A percentile compares a stretch with the other conserved stretches of the same genome.
phyloP scores from a whole-genome alignment of 306 rosid genomes.

The Cucumis cinereus region DNA sequence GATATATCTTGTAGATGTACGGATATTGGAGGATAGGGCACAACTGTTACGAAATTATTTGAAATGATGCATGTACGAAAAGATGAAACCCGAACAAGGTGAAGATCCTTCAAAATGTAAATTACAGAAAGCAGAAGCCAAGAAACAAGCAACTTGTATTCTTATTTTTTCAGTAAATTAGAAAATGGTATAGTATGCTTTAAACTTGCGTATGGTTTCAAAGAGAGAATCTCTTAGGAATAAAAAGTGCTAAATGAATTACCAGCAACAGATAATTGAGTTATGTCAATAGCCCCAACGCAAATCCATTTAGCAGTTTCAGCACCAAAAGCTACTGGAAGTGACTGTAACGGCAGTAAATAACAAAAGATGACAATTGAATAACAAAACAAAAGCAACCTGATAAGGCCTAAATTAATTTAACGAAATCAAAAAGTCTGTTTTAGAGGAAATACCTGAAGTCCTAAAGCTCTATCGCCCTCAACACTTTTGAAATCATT shows the following conservation, averaged over 20 bases:
- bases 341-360: constrained; percentile 51
- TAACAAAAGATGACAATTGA: neutral
- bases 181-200: neutral
- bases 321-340: constrained; percentile 93
- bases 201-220: neutral
- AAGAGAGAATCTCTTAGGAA: neutral
- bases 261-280: constrained; percentile 87
- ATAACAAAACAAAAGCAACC: neutral
- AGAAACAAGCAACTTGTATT: neutral
- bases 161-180: neutral
- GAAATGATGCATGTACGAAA: neutral
- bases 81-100: neutral
- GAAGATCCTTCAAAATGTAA: neutral
- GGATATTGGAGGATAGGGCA: neutral
- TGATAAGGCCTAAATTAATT: neutral
- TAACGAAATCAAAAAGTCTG: neutral
- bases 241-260: neutral
- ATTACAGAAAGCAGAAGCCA: neutral
- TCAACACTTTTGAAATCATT: constrained; percentile 96
- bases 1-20: neutral
- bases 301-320: constrained; percentile 99
- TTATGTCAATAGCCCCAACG: constrained; percentile 91
- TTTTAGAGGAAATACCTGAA: constrained; percentile 47
- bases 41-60: neutral
- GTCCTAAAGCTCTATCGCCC: constrained; percentile 96